Percentiles rank a stretch among this genome's conserved stretches.
phyloP scores from a whole-genome alignment of 345 rosid genomes.

The Litchi chinensis region DNA sequence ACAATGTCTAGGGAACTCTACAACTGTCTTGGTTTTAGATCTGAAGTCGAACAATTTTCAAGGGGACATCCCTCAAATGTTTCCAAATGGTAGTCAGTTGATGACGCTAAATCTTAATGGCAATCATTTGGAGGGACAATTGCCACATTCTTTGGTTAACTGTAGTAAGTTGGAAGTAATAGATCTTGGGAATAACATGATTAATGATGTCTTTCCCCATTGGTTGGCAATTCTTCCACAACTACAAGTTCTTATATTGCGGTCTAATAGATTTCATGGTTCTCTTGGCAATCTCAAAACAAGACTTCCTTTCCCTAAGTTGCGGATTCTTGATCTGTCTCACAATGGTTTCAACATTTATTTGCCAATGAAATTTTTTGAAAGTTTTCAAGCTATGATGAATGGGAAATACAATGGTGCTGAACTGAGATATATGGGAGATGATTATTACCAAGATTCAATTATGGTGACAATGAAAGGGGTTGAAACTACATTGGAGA shows the following conservation, averaged over 20 bases:
- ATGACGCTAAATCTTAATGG: conserved; percentile 6
- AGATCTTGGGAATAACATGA: conserved; percentile 21
- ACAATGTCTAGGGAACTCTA: conserved; percentile 19
- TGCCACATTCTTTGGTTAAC: conserved; percentile 24
- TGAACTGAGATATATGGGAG: no score
- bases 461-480: neutral
- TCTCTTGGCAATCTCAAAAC: neutral
- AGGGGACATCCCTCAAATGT: conserved; percentile 21
- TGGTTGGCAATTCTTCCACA: conserved; percentile 26
- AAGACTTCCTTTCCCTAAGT: neutral
- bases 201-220: conserved; percentile 23
- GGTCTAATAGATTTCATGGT: conserved; percentile 23
- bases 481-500: neutral
- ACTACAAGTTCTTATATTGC: conserved; percentile 19
- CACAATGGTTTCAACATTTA: neutral
- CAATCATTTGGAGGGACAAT: conserved; percentile 26
- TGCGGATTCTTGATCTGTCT: neutral
- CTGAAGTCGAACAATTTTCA: conserved; percentile 16
- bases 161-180: conserved; percentile 23
- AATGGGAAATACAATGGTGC: neutral
- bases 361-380: neutral
- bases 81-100: neutral
- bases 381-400: neutral
- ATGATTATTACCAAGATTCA: neutral
- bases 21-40: neutral